Base-by-base conservation (phyloP, 169 alveolate species). In the Toxoplasma gondii region DNA sequence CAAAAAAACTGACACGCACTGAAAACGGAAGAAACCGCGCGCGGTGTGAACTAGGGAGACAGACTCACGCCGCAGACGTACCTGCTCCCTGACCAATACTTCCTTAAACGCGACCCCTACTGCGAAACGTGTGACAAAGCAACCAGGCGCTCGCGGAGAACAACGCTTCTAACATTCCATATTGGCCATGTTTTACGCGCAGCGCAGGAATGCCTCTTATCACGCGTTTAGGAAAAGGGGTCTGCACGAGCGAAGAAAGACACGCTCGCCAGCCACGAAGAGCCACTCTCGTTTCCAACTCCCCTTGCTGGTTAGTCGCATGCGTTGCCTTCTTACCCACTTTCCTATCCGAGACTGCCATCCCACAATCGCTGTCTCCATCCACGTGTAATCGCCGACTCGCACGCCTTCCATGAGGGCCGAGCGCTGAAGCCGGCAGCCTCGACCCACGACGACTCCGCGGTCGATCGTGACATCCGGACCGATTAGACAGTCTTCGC, bases 401-500 rank as follows among this genome's bases (percentile, higher is more conserved):
- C 64, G 54, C 78, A 98, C 96, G 93, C 98, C 98, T 44, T 96
- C 97, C 93, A 99, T 93, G 67, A 98, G 97, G 67, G 98, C 97
- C 64, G 99, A 92, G 88, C 98, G 96, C 86, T 96, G 95, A 24
- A 98, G 97, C 87, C 99, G 96, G 64, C 98, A 98, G 36, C 99
- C 99, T 36, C 97, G 97, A 58, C 99, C 99, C 31, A 99, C 96
- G 5, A 93, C 96, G 70, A 99, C 98, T 91, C 98, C 97, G 49
- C 97, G 98, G 24, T 99, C 99, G 39, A 98, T 95, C 44, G 98
- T 97, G 64, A 98, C 99, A 94, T 98, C 97, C 5, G 99, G 99
- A 0, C 99, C 99, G 78, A 98, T 97, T 69, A 94, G 92, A 81
- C 98, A 97, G 91, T 97, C 98, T 41, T 96, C 94, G 74, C 98